Conservation (phyloP, 129 eudicot species). For the Erigeron canadensis region DNA sequence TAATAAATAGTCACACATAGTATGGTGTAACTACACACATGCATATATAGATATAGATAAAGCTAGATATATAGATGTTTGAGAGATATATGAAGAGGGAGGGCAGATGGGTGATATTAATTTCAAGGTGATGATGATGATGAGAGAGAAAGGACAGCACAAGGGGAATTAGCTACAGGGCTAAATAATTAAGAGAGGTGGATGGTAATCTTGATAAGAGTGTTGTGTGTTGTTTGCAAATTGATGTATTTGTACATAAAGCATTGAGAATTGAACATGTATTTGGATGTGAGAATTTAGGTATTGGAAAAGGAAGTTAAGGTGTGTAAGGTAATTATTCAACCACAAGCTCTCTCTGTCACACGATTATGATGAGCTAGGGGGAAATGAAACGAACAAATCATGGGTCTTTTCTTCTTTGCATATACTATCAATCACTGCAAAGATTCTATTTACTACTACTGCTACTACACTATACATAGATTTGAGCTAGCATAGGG, state of each 20-base stretch:
- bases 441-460: conserved; percentile 32
- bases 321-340: conserved; percentile 28
- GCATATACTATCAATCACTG: conserved; percentile 35
- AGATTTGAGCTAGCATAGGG: conserved; percentile 30
- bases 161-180: conserved; percentile 35
- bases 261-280: conserved; percentile 23
- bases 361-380: conserved; percentile 39
- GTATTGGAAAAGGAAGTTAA: conserved; percentile 31
- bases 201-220: conserved; percentile 32
- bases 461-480: conserved; percentile 13
- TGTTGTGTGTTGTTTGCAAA: conserved; percentile 16
- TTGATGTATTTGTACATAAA: conserved; percentile 19
- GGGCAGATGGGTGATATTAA: conserved; percentile 41
- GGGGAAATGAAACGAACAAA: conserved; percentile 29
- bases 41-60: not conserved
- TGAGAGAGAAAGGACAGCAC: conserved; percentile 24
- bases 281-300: conserved; percentile 19
- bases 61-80: conserved; percentile 13
- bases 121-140: conserved; percentile 29
- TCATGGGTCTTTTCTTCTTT: conserved; percentile 38
- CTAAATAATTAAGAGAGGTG: conserved; percentile 37
- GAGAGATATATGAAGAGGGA: conserved; percentile 5
- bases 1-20: not conserved
- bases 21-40: not conserved
- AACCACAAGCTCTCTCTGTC: conserved; percentile 35